Percentiles rank a stretch among this genome's conserved stretches.
These are phyloP conservation scores for Spatholobus suberectus DNA, from an alignment of 306 rosid species.

Conservation along the genomic window DNA sequence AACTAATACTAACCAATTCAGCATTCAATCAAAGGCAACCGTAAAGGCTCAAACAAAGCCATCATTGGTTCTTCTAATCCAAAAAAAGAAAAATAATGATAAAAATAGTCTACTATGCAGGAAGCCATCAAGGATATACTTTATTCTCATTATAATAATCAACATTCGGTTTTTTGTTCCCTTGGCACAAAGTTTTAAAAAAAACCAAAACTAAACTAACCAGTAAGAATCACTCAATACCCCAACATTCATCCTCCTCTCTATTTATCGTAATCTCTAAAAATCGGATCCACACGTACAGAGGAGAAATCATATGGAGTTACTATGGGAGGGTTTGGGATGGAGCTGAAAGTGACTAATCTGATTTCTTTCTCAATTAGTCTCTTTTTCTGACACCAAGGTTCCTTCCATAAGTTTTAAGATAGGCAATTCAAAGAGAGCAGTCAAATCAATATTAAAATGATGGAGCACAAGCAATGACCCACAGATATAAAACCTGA, in stretches of 20 bases:
- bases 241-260: not conserved
- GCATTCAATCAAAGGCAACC: no score
- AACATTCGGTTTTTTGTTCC: not conserved
- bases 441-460: not conserved
- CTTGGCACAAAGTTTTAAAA: not conserved
- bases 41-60: no score
- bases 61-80: no score
- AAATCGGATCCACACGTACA: not conserved
- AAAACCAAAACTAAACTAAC: not conserved
- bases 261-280: not conserved
- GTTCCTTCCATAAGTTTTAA: not conserved
- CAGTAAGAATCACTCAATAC: not conserved
- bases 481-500: not conserved
- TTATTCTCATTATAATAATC: not conserved
- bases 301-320: not conserved
- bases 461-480: not conserved
- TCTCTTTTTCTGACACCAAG: not conserved
- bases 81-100: not conserved
- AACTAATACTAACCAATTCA: no score
- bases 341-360: not conserved
- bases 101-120: not conserved
- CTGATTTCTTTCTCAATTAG: not conserved
- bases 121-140: not conserved
- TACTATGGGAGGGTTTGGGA: not conserved
- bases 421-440: not conserved